Evolutionary conservation across 2,329 filamentous ascomycete genomes (phyloP).

Genomic region (Dactylellina sp.): DNA sequence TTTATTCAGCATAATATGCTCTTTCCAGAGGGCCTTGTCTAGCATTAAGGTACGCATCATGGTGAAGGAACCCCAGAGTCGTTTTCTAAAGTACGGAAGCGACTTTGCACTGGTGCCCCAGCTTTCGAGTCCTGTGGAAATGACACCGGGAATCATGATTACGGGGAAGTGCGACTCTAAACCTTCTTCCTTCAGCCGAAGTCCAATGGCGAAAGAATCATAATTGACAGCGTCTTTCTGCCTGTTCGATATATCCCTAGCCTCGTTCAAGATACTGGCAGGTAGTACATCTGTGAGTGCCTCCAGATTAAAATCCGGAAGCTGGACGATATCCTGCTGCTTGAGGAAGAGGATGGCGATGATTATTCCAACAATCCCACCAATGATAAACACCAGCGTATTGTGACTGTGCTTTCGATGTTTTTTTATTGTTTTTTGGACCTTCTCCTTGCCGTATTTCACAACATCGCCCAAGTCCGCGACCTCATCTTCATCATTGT

Average conservation of each 20-base stretch:
- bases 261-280: slow-evolving; percentile 84
- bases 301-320: slow-evolving; percentile 81
- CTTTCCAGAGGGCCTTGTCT: slow-evolving; percentile 95
- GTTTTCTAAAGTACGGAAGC: slow-evolving; percentile 89
- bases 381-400: slow-evolving; percentile 77
- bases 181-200: slow-evolving; percentile 84
- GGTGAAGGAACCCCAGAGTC: slow-evolving; percentile 97
- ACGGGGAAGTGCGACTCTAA: slow-evolving; percentile 85
- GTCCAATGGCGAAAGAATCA: slow-evolving; percentile 91
- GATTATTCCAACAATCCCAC: slow-evolving; percentile 90
- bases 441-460: slow-evolving; percentile 36
- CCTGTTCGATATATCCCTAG: slow-evolving; percentile 84
- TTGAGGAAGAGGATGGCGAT: slow-evolving; percentile 89
- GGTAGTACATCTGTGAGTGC: slow-evolving; percentile 84
- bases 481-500: slow-evolving; percentile 26
- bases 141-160: slow-evolving; percentile 97
- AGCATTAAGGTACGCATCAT: slow-evolving; percentile 97
- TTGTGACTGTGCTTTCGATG: slow-evolving; percentile 46
- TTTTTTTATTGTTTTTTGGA: slow-evolving; percentile 31
- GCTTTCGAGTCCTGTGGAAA: slow-evolving; percentile 91
- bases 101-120: slow-evolving; percentile 92
- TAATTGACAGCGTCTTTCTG: slow-evolving; percentile 90
- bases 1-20: slow-evolving; percentile 96
- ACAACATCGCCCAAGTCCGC: slow-evolving; percentile 46
- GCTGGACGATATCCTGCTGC: slow-evolving; percentile 84